Evolutionary conservation across 352 stramenopile species (phyloP), one percentile per base, ranked within the genome.

Genomic region (Phytophthora multivora): DNA sequence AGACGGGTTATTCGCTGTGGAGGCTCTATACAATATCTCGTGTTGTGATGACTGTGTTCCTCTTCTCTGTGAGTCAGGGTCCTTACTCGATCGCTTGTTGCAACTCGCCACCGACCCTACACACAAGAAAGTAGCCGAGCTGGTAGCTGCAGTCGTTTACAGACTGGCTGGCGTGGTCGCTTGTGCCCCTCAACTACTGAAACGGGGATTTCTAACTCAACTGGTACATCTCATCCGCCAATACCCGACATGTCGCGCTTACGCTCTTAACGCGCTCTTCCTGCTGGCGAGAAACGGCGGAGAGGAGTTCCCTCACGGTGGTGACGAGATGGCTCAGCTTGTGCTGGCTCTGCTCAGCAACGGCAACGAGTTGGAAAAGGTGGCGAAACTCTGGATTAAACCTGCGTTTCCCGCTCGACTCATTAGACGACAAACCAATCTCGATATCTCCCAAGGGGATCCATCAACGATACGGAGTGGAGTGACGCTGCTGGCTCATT

Each of bases 11-110:
- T 91, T 93, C 39, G 80, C 83, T 3, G 63, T 90, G 21, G 71
- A 75, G 5, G 79, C 82, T 15, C 65, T 93, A 5, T 93, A 90
- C 74, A 91, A 91, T 45, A 86, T 93, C 26, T 75, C 79, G 15
- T 91, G 82, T 57, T 87, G 78, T 60, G 85, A 91, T 40, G 72
- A 88, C 16, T 79, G 75, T 5, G 67, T 88, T 19, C 69, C 72
- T 26, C 48, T 90, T 8, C 70, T 93, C 3, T 64, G 51, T 11
- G 50, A 73, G n/a, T 84, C 73, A 0, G 46, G 33, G 0, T 40
- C 62, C 11, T 47, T 91, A 2, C 50, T 88, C 1, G 56, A 77
- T 19, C 75, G 77, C 1, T 48, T 91, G 9, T 16, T 80, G 8
- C 48, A 77, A 48, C 55, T 91, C 4, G 71, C 71, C 1, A 38